Base-by-base conservation (phyloP, 306 rosid genomes). In the Prunus fruticosa region DNA sequence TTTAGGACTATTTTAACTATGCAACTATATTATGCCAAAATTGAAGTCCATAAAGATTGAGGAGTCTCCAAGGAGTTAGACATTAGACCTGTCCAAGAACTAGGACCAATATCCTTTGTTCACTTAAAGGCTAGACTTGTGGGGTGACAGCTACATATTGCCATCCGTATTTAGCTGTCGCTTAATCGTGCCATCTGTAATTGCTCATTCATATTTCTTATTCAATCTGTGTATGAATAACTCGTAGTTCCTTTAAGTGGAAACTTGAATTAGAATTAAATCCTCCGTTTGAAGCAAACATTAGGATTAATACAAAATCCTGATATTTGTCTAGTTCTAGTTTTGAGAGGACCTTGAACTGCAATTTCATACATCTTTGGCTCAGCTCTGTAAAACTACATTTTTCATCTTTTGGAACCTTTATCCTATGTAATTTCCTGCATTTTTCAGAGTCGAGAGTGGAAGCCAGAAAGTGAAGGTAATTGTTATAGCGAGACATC, bases 391-490 rank as follows among this genome's bases (percentile, higher is more conserved):
- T 15, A 52, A 4, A 11, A 27, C 25, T 27, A n/a, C 8, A 30
- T 27, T 13, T n/a, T 32, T n/a, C 20, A 56, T 53, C 27, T 16
- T 19, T 30, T 38, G 49, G 3, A 64, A 20, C 63, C 32, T 30
- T 20, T 4, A 46, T 20, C 66, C 77, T 58, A 58, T 11, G 19
- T 73, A 68, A 75, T 77, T 54, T 72, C 50, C 5, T 54, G 67
- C 34, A 78, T 64, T 79, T 87, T 82, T 85, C 92, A 97, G 98
- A 95, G 89, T 82, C 84, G 86, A 62, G 99, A 95, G 77, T 95
- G 99, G 99, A 74, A 87, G 2, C 82, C 77, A 15, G 91, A 46
- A 81, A 84, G 82, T 68, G 88, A 92, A 72, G 99, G 98, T 30
- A 95, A 95, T 81, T 95, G 99, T 78, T 95, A 89, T 54, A 76